Base-by-base conservation (phyloP, 345 rosid species). In the Xanthoceras sorbifolium region DNA sequence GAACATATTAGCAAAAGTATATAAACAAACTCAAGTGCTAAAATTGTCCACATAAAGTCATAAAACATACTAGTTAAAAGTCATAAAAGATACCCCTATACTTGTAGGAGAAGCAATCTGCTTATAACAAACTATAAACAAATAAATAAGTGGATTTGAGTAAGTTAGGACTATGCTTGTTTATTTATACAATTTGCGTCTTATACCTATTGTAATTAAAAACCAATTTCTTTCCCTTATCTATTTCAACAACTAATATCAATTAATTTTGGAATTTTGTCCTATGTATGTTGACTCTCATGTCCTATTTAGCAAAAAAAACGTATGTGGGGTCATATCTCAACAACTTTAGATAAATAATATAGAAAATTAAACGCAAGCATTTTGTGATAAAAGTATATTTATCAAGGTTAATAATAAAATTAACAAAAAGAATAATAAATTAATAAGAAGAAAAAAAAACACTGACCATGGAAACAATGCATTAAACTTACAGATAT, bases 91-190 rank as follows among this genome's bases (percentile, higher is more conserved):
- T 57, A 26, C 32, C 18, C n/a, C 29, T 52, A 46, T 38, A 52
- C 77, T 73, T 65, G 74, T 4, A 10, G 15, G 40, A 29, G 61
- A 78, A 81, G 82, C 76, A 81, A 74, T 61, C 77, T 34, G 38
- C 54, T 31, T 34, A 1, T 6, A 22, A 4, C 48, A 44, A 44
- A 44, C 50, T 9, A 9, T 12, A 9, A 46, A 46, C 52, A 46
- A 34, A 55, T n/a, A 55, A 34, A 55, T 55, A 55, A 55, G 48
- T n/a, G 4, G 46, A 48, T n/a, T n/a, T 26, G 8, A 46, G 59
- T 69, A 23, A 69, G 31, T 44, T 26, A 22, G 5, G 72, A 68
- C n/a, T 23, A 46, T 20, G 50, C 28, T 67, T 46, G 20, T 52
- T 54, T 3, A 32, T 31, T 2, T n/a, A 11, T 7, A 20, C 18